Base-by-base conservation (phyloP, 1,284 basidiomycete genomes). In the Cerioporus squamosus region DNA sequence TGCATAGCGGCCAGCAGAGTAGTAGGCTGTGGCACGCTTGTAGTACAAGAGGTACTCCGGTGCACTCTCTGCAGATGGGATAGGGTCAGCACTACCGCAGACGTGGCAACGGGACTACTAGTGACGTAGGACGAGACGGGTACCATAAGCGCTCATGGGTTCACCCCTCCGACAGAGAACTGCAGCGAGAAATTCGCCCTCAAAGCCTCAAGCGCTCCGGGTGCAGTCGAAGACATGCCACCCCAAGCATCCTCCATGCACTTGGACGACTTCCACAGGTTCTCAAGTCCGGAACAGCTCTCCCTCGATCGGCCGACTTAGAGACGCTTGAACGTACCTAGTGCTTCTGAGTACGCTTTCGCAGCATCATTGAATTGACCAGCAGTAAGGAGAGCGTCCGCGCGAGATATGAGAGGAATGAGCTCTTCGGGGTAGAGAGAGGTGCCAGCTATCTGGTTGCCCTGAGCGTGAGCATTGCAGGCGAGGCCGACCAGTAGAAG, bases 21-120 rank as follows among this genome's bases (percentile, higher is more conserved):
- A 86, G 71, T 95, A 91, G 1, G 94, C 93, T 0, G 94, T 97
- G 0, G 93, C 95, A 40, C 94, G 88, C 72, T 96, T 96, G 79
- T 96, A 97, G 71, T 94, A 91, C 23, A 95, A 84, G 1, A 93
- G 75, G 69, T 95, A 94, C 64, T 93, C 91, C 10, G 80, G 70
- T 88, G 85, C 18, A 92, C 91, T 90, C 69, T 23, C 44, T 24
- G 50, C 20, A 18, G 8, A 15, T 18, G 8, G 24, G 8, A 18
- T 20, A 43, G 2, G 5, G 48, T 49, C 20, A 49, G 33, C 22
- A 36, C 6, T 47, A 2, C 1, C 9, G 5, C 8, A 36, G 15
- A 17, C 33, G 33, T 36, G 12, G 33, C 2, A 36, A 12, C 10
- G 33, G 14, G 33, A 36, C 2, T 2, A 17, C 12, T 10, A 2